These are phyloP conservation scores for Nakazawaea peltata DNA, from an alignment of 805 yeast species.

Conservation along the genomic window DNA sequence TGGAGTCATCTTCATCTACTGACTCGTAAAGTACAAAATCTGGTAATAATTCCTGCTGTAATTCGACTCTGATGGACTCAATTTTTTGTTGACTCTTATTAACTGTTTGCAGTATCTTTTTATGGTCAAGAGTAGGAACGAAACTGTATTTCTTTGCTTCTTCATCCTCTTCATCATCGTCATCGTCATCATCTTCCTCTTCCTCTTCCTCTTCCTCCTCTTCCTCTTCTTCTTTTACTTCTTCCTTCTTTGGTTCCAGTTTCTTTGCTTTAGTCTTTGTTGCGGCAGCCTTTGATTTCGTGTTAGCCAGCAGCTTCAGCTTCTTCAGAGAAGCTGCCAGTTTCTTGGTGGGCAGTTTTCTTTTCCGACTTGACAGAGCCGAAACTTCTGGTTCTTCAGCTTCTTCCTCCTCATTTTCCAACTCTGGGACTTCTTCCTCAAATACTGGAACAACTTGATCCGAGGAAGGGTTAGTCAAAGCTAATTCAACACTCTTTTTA, in stretches of 20 bases:
- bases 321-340: not conserved
- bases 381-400: not conserved
- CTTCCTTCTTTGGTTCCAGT: constrained; percentile 11
- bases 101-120: constrained; percentile 1
- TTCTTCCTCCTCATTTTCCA: not conserved
- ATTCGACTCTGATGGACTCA: constrained; percentile 1
- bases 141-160: constrained; percentile 8
- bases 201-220: constrained; percentile 4
- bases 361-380: not conserved
- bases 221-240: constrained; percentile 13
- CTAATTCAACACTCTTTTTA: constrained; percentile 10
- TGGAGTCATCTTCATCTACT: too few species aligned
- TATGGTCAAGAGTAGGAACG: constrained; percentile 3
- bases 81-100: not conserved
- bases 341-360: not conserved
- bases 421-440: constrained; percentile 21
- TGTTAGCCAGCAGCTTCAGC: not conserved
- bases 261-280: constrained; percentile 11
- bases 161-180: constrained; percentile 13
- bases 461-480: constrained; percentile 7
- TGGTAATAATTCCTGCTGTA: not conserved
- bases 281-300: not conserved
- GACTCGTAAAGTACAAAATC: too few species aligned
- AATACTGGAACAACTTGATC: constrained; percentile 41
- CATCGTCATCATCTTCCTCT: constrained; percentile 13